Percentiles rank a stretch among this genome's conserved stretches.
Evolutionary conservation across 345 rosid species (phyloP).

Genomic region (Pistacia integerrima): DNA sequence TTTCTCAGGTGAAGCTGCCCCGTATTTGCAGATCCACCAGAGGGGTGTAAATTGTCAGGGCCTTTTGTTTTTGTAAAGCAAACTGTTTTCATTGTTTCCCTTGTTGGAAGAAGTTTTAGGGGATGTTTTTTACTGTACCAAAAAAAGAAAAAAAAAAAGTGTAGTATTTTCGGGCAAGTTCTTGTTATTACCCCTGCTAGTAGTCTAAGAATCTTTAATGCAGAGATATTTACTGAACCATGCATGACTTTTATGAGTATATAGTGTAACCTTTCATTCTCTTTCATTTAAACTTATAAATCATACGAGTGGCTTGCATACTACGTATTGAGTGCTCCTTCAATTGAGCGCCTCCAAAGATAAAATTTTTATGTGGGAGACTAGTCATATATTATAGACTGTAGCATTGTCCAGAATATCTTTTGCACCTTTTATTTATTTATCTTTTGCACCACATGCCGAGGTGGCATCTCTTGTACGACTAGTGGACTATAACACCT

Average conservation of each 20-base stretch:
- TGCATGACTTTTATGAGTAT: background rate
- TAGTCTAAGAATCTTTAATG: background rate
- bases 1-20: constrained; percentile 22
- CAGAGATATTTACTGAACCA: background rate
- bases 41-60: constrained; percentile 28
- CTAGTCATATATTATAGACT: background rate
- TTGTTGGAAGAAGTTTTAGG: constrained; percentile 14
- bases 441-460: too few relatives aligned
- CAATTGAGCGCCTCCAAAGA: background rate
- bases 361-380: background rate
- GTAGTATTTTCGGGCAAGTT: background rate
- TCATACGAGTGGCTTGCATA: background rate
- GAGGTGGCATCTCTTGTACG: too few relatives aligned
- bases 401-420: too few relatives aligned
- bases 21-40: constrained; percentile 15
- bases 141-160: background rate
- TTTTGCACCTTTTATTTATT: too few relatives aligned
- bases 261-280: background rate
- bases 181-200: background rate
- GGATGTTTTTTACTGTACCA: background rate
- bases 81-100: constrained; percentile 11
- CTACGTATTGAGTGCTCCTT: too few relatives aligned
- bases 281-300: background rate
- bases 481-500: too few relatives aligned
- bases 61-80: constrained; percentile 37